phyloP scores from a whole-genome alignment of 441 rosid genomes.

The Populus hybrid region DNA sequence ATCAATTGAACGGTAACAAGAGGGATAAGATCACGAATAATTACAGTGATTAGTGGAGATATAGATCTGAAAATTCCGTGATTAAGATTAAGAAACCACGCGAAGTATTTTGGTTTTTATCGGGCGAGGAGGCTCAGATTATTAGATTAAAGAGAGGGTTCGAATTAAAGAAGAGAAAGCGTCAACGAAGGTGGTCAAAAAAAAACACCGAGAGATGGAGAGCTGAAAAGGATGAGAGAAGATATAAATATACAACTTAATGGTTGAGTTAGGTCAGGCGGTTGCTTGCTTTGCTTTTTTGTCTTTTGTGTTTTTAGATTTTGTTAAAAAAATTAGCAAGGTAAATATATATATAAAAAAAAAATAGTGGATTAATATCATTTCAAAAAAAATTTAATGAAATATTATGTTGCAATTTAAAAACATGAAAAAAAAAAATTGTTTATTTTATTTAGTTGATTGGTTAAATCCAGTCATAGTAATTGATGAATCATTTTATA shows the following conservation, averaged over 20 bases:
- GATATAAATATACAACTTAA: neutral
- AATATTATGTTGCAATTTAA: too few species aligned
- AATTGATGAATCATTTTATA: too few species aligned
- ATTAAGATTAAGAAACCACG: constrained; percentile 3
- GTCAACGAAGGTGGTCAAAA: constrained; percentile 17
- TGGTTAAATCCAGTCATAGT: too few species aligned
- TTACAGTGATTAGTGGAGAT: constrained; percentile 19
- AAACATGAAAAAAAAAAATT: too few species aligned
- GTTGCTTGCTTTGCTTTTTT: neutral
- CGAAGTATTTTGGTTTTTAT: neutral
- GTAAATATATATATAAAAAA: too few species aligned
- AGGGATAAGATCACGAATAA: neutral
- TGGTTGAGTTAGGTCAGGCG: neutral
- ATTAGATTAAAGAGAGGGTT: neutral
- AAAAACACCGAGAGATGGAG: neutral
- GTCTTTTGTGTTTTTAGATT: too few species aligned
- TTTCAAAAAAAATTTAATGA: too few species aligned
- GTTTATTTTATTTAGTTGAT: too few species aligned
- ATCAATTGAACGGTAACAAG: neutral
- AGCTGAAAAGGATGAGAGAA: neutral
- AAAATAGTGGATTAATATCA: too few species aligned
- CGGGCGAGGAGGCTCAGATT: neutral
- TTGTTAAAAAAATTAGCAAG: too few species aligned
- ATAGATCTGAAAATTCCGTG: constrained; percentile 20
- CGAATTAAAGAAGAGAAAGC: constrained; percentile 7